Base-by-base conservation (phyloP, 371 early-diverging fungal species). In the Lichtheimia hyalospora region DNA sequence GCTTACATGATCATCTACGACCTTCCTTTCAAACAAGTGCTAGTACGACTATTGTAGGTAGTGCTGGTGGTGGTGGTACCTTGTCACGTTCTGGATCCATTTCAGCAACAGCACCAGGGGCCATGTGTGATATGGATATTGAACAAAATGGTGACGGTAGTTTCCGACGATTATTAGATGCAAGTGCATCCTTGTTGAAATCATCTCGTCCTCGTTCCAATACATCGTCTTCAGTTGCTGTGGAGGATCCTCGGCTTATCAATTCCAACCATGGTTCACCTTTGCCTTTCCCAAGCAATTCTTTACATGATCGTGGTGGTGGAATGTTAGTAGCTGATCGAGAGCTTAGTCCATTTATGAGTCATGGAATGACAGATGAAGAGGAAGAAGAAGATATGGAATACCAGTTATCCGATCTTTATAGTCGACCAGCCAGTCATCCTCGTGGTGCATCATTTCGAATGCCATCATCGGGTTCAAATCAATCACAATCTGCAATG, bases 341-440 rank as follows among this genome's bases (percentile, higher is more conserved):
- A n/a, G 71, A 79, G 24, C 40, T 89, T 15, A 86, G 86, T 49
- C 84, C 87, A 3, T 89, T 83, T 61, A 79, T 84, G 23, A 83
- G 76, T 10, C 78, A 76, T 1, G 81, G 74, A 44, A 72, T 80
- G 66, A 77, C 81, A 1, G 81, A 84, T 34, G 79, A 83, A 3
- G 81, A 84, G 15, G 79, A 76, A n/a, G 52, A 57, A 16, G 49
- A 49, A 3, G 44, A 60, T 43, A 14, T 52, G 20, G 67, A 56
- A 41, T 34, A 53, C 25, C 58, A 62, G n/a, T 54, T 59, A 5
- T 66, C 61, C 40, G 66, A 66, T 14, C 46, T 64, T 5, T 59
- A 49, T 13, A 60, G 60, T 39, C 61, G 64, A 12, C 59, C 67
- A 21, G 18, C 46, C 12, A 57, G 54, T 13, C 21, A 34, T 6